phyloP scores from a whole-genome alignment of 1,139 yeast species.

The Yamadazyma sp. region DNA sequence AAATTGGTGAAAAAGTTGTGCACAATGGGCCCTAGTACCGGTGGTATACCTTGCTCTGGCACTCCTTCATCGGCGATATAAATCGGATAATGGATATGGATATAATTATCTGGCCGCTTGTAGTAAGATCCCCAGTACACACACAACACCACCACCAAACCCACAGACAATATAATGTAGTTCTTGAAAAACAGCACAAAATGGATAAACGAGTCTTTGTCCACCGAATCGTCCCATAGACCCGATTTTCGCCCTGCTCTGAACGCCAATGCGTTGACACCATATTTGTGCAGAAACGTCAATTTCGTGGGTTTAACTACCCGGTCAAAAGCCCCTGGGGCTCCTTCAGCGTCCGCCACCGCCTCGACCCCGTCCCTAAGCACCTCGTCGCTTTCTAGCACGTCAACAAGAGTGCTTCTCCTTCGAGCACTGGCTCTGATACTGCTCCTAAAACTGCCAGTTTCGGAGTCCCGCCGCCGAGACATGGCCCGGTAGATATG shows the following conservation, averaged over 20 bases:
- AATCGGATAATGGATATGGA: constrained; percentile 25
- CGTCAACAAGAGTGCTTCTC: neutral
- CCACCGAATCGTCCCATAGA: constrained; percentile 31
- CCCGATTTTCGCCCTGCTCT: constrained; percentile 18
- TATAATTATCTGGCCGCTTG: constrained; percentile 20
- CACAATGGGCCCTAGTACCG: constrained; percentile 26
- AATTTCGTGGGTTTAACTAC: neutral
- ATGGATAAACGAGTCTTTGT: constrained; percentile 21
- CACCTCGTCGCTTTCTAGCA: constrained; percentile 1
- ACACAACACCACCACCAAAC: constrained; percentile 25
- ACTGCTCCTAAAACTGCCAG: neutral
- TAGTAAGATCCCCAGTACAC: constrained; percentile 36
- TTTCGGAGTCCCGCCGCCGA: neutral
- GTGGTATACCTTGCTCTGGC: constrained; percentile 20
- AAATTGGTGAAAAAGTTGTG: constrained; percentile 24
- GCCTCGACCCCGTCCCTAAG: constrained; percentile 1
- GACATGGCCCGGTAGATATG: constrained; percentile 2
- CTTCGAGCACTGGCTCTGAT: neutral
- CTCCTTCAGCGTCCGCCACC: constrained; percentile 1
- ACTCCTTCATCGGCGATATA: constrained; percentile 25
- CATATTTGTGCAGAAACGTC: neutral
- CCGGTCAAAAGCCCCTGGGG: neutral
- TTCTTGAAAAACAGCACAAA: constrained; percentile 13
- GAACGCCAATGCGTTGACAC: neutral
- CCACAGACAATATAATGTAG: constrained; percentile 24